Percentiles rank a stretch among this genome's conserved stretches.
These are phyloP conservation scores for Cardiosporidium cionae DNA, from an alignment of 169 alveolate species.

Conservation along the genomic window DNA sequence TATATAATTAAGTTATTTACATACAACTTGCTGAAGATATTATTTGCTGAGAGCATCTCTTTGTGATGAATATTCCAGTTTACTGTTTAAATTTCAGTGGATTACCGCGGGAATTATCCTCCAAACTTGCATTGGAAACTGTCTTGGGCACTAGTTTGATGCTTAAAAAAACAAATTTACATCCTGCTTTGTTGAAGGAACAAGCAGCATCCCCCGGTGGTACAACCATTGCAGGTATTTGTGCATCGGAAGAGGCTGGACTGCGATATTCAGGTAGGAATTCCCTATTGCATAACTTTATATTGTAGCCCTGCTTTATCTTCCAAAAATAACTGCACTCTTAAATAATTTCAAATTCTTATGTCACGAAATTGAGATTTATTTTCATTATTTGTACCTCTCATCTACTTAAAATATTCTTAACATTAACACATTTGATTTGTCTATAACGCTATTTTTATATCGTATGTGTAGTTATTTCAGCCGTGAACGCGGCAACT, in stretches of 20 bases:
- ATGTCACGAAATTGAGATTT: no score
- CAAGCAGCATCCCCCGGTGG: slow-evolving; percentile 57
- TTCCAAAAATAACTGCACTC: no score
- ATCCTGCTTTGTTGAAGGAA: slow-evolving; percentile 42
- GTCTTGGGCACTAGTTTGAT: slow-evolving; percentile 31
- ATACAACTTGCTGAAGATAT: not conserved
- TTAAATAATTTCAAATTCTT: no score
- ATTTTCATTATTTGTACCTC: no score
- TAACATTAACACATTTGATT: no score
- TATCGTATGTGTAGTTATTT: no score
- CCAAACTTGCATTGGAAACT: slow-evolving; percentile 34
- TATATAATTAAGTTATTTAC: not conserved
- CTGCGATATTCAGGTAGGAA: slow-evolving; percentile 43
- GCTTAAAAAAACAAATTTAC: slow-evolving; percentile 12
- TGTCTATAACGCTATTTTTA: no score
- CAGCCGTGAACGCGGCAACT: no score
- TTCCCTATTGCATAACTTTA: no score
- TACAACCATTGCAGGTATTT: slow-evolving; percentile 44
- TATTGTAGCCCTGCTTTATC: no score
- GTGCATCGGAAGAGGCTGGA: slow-evolving; percentile 41
- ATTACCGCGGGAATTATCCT: slow-evolving; percentile 33
- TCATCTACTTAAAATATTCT: no score
- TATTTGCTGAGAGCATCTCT: not conserved
- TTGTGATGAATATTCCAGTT: not conserved
- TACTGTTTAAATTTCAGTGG: slow-evolving; percentile 19